A percentile compares a stretch with the other conserved stretches of the same genome.
These are phyloP conservation scores for Pseudoperonospora humuli DNA, from an alignment of 352 stramenopile genomes.

Conservation along the genomic window DNA sequence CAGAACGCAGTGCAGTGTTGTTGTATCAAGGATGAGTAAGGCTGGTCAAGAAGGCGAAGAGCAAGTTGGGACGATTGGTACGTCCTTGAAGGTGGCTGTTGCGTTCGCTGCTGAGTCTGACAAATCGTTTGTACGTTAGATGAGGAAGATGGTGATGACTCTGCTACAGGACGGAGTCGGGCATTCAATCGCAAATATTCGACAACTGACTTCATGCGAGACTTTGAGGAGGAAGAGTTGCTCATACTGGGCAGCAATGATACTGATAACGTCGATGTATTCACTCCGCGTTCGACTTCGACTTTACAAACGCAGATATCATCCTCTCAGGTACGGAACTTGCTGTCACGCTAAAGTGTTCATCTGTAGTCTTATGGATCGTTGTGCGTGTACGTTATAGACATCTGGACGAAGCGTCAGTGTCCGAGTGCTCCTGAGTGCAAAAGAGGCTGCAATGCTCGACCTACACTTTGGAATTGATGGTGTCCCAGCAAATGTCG, in stretches of 20 bases:
- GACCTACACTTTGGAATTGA: slow-evolving; percentile 62
- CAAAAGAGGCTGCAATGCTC: slow-evolving; percentile 46
- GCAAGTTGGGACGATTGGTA: slow-evolving; percentile 17
- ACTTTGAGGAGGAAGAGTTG: slow-evolving; percentile 67
- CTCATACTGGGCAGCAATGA: slow-evolving; percentile 24
- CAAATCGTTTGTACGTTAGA: slow-evolving; percentile 3
- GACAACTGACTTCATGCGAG: slow-evolving; percentile 68
- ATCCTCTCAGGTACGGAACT: slow-evolving; percentile 10
- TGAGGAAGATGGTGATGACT: slow-evolving; percentile 43
- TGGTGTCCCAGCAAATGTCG: slow-evolving; percentile 46
- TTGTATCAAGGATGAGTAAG: slow-evolving; percentile 16
- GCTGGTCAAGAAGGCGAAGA: slow-evolving; percentile 11
- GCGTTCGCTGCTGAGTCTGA: neutral
- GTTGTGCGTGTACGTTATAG: slow-evolving; percentile 1
- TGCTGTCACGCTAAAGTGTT: slow-evolving; percentile 1
- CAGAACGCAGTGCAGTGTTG: slow-evolving; percentile 29
- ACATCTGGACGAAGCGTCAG: slow-evolving; percentile 18
- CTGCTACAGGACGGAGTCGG: slow-evolving; percentile 22
- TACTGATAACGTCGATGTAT: slow-evolving; percentile 9
- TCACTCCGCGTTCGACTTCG: slow-evolving; percentile 13
- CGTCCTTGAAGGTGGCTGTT: neutral
- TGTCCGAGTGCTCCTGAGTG: slow-evolving; percentile 49
- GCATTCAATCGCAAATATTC: slow-evolving; percentile 61
- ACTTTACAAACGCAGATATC: slow-evolving; percentile 16
- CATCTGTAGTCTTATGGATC: neutral